Evolutionary conservation across 129 eudicot genomes (phyloP), one percentile per base, ranked within the genome.

Genomic region (Chrysanthemum makinoi): DNA sequence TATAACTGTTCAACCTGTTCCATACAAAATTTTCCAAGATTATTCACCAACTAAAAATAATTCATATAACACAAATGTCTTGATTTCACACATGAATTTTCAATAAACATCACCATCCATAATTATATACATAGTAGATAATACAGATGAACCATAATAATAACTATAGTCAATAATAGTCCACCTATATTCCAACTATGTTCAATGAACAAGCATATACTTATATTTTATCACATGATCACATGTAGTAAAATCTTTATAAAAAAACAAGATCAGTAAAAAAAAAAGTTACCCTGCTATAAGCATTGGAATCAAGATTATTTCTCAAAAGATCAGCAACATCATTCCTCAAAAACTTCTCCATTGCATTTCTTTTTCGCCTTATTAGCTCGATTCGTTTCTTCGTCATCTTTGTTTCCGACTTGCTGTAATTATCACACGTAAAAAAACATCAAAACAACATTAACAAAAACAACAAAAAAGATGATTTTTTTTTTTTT

Each of bases 1-100:
- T 86, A 78, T 49, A 90, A 79, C 55, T 90, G 97, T 81, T 86
- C 99, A 52, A 82, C 97, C 99, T 95, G 88, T 82, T 75, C 44
- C 17, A 16, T 47, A 69, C 76, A 70, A 22, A 22, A 0, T 22
- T 22, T 22, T 22, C 24, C 24, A 22, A 22, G 24, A 22, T 22
- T 22, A 22, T 22, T 22, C 24, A 22, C 24, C 24, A 22, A 22
- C 24, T 22, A 22, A 22, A 22, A 22, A 22, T 22, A 22, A 0
- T 22, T 22, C 24, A 22, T 0, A 22, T 22, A 22, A 22, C 24
- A 22, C 33, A 0, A 33, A 33, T 33, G 39, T 33, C 39, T 33
- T 33, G 39, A 33, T 33, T 33, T 33, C 39, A 33, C 39, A 33
- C 39, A 0, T 33, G 6, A 33, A 33, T 5, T 33, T 33, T 33